phyloP scores from a whole-genome alignment of 208 protist species.

The Spironucleus salmonicida region DNA sequence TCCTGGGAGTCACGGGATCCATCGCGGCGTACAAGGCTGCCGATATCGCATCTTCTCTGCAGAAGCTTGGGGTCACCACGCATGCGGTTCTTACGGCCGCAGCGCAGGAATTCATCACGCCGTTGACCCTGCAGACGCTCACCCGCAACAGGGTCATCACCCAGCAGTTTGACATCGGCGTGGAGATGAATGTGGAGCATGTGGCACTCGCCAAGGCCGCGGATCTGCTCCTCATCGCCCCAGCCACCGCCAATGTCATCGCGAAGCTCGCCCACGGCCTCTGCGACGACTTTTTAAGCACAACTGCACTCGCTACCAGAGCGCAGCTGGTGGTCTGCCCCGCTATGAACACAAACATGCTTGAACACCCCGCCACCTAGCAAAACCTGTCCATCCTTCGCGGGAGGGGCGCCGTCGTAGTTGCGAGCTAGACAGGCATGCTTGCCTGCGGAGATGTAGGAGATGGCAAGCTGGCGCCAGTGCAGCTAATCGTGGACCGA shows the following conservation, averaged over 20 bases:
- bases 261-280: conserved; percentile 23
- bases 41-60: background rate
- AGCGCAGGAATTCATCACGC: background rate
- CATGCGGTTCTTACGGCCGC: conserved; percentile 17
- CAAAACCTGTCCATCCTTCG: conserved; percentile 26
- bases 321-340: background rate
- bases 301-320: background rate
- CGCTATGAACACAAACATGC: conserved; percentile 28
- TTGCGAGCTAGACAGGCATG: background rate
- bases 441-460: conserved; percentile 27
- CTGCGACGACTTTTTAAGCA: conserved; percentile 22
- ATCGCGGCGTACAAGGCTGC: conserved; percentile 30
- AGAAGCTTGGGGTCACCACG: conserved; percentile 18
- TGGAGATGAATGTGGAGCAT: background rate
- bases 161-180: background rate
- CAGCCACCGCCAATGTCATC: conserved; percentile 23
- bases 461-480: background rate
- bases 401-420: background rate
- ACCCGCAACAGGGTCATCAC: background rate
- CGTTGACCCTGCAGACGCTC: background rate
- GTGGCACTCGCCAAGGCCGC: too few species aligned
- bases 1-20: conserved; percentile 15
- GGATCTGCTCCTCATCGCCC: conserved; percentile 8
- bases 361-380: background rate
- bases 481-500: background rate